Evolutionary conservation across 257 asterid species (phyloP).

Genomic region (Solanum stenotomum): DNA sequence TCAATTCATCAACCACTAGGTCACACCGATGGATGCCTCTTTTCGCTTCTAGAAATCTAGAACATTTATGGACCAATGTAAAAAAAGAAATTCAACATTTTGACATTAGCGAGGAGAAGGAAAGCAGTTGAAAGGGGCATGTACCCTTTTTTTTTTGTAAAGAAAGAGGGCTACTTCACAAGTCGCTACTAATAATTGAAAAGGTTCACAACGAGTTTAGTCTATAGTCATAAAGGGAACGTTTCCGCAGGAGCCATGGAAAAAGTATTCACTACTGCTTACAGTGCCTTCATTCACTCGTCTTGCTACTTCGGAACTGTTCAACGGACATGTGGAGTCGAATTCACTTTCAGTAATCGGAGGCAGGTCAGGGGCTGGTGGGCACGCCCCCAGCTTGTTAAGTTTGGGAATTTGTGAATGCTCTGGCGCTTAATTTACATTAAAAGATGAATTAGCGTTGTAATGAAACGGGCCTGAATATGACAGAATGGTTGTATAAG

Average conservation of each 20-base stretch:
- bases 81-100: neutral
- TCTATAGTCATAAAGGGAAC: neutral
- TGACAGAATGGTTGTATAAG: neutral
- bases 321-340: too few species aligned
- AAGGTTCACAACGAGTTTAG: neutral
- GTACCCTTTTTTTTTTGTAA: neutral
- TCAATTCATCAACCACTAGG: neutral
- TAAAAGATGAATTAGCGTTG: neutral
- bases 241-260: too few species aligned
- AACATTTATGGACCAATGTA: neutral
- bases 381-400: too few species aligned
- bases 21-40: neutral
- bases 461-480: neutral
- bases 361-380: too few species aligned
- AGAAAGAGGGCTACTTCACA: neutral
- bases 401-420: neutral
- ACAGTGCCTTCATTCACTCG: too few species aligned
- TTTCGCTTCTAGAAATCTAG: neutral
- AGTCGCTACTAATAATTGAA: neutral
- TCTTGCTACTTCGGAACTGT: too few species aligned
- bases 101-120: neutral
- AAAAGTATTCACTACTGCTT: too few species aligned
- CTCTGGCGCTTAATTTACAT: neutral
- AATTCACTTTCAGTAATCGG: too few species aligned
- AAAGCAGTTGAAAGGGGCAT: neutral